Evolutionary conservation across 2,329 filamentous ascomycete species (phyloP).

Genomic region (Pestalotiopsis fici): DNA sequence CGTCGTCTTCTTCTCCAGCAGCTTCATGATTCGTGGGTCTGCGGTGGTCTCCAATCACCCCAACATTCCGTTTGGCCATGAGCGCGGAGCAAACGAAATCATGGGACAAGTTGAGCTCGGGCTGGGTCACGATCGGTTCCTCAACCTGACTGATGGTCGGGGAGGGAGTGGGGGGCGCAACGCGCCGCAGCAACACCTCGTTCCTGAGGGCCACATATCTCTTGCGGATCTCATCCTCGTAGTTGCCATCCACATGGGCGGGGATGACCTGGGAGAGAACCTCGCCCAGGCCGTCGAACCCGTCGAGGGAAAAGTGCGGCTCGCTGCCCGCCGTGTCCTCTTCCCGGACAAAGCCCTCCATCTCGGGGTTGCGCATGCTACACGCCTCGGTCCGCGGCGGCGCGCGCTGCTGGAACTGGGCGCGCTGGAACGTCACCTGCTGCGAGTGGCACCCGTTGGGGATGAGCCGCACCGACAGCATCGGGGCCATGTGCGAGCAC

Average conservation of each 20-base stretch:
- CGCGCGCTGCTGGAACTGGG: not conserved
- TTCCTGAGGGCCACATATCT: not conserved
- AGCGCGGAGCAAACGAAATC: not conserved
- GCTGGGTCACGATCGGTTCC: not conserved
- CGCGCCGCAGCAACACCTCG: not conserved
- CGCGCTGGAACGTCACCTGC: not conserved
- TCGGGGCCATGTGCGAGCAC: not conserved
- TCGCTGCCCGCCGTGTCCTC: constrained; percentile 3
- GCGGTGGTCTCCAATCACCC: not conserved
- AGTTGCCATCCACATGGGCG: not conserved
- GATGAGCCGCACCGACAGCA: not conserved
- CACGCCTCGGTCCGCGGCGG: not conserved
- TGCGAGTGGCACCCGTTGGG: not conserved
- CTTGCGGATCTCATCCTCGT: not conserved
- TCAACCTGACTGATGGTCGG: not conserved
- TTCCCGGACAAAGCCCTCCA: constrained; percentile 2
- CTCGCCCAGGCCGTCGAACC: not conserved
- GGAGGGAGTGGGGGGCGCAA: not conserved
- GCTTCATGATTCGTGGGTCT: not conserved
- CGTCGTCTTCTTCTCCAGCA: not conserved
- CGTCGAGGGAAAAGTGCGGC: not conserved
- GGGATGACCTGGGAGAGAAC: not conserved
- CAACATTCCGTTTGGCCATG: not conserved
- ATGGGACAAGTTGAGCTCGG: no score
- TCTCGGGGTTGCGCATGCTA: not conserved